Base-by-base conservation (phyloP, 192 early-diverging fungal species). In the Thamnidium elegans region DNA sequence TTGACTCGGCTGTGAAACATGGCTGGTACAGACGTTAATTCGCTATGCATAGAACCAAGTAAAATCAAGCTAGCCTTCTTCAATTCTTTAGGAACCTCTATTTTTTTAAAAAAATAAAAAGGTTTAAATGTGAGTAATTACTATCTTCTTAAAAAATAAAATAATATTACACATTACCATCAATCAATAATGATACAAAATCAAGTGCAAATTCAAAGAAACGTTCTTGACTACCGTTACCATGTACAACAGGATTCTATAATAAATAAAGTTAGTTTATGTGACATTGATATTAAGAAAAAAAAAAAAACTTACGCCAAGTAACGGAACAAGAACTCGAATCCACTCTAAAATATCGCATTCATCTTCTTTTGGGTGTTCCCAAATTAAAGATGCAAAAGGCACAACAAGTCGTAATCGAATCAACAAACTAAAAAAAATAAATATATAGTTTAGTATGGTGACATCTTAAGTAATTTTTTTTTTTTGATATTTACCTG, bases 121-220 rank as follows among this genome's bases (percentile, higher is more conserved):
- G 7, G 3, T 3, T 26, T 62, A 13, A 62, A 46, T 48, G 21
- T 34, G n/a, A 34, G 44, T 0, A 15, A 46, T 3, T 3, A 15
- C 77, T 60, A 50, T 14, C 6, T 31, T 10, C 1, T 10, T 36
- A 21, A 19, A 54, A 17, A 0, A 42, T 36, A 21, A 19, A 54
- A 17, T 0, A 42, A 13, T 2, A 0, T 26, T 53, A 9, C n/a
- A 54, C 4, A 4, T 68, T 73, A 63, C 76, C 80, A 43, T 83
- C 81, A 68, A 83, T 78, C 1, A 83, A 50, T 20, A 77, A 69
- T 15, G 81, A 83, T 11, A 79, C 81, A 45, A 83, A 67, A 55
- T 83, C 81, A 17, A 83, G 46, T 20, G 75, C 73, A 68, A 83
- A 80, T 56, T 83, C 81, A 77, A 83, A 83, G n/a, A 79, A 74